Evolutionary conservation across 148 eudicot genomes (phyloP), one percentile per base, ranked within the genome.

Genomic region (Polygonum aviculare): DNA sequence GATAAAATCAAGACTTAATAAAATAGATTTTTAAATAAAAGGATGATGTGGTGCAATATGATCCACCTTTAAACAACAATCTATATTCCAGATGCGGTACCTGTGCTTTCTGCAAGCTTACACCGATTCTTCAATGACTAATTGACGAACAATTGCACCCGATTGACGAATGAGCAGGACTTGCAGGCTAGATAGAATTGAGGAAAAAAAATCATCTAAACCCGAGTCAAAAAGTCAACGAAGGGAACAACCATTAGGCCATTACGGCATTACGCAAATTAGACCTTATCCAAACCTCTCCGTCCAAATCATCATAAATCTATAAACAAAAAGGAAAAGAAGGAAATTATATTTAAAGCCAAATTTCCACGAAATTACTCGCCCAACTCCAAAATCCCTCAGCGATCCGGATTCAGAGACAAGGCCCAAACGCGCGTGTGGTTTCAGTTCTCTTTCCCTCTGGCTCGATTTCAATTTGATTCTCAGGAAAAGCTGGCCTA

Each of bases 51-150:
- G n/a, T n/a, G n/a, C n/a, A 44, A 44, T 12, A 72, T 9, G 15
- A 41, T 21, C 49, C 6, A 72, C 19, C 36, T 71, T 41, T 19
- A 67, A 15, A 16, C 40, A 35, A 44, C 38, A n/a, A 33, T 59
- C 19, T 14, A 59, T 10, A 26, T 26, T 26, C 31, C 31, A 26
- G 19, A 72, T 55, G 14, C 62, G 51, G n/a, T 74, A 95, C 99
- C 99, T 93, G 99, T 95, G 83, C 93, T 92, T 87, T 95, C 96
- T 8, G 99, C 99, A 69, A 95, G 99, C 76, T 93, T 95, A 26
- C 97, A 87, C 2, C 99, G 90, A 47, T 91, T 95, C 83, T 95
- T 95, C 83, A 26, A 26, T 26, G 31, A 26, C 0, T 1, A 26
- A 26, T 26, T 26, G 31, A 26, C 31, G 31, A 26, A 26, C 31